These are phyloP conservation scores for Triadica sebifera DNA, from an alignment of 345 rosid genomes.

Conservation along the genomic window DNA sequence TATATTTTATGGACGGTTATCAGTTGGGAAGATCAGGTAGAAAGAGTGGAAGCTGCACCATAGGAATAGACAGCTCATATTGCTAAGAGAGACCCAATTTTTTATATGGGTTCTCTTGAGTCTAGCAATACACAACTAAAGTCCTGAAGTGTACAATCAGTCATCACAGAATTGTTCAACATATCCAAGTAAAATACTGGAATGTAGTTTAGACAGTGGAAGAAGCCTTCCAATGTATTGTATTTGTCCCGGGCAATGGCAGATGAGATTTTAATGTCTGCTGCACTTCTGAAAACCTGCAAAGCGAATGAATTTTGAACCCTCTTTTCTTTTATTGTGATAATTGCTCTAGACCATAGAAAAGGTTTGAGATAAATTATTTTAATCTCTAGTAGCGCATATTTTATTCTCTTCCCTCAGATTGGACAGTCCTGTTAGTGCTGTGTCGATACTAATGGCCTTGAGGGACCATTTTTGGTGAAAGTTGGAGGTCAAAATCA, in stretches of 20 bases:
- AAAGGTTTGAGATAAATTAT: not conserved
- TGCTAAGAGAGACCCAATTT: not conserved
- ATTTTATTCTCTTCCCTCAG: slow-evolving; percentile 1
- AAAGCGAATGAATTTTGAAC: not conserved
- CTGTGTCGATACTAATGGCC: slow-evolving; percentile 11
- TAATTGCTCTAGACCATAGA: not conserved
- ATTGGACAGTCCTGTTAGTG: slow-evolving; percentile 15
- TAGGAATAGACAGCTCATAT: too few relatives aligned
- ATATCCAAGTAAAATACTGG: not conserved
- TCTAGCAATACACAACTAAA: not conserved
- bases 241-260: not conserved
- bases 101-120: not conserved
- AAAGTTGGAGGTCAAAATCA: slow-evolving; percentile 28
- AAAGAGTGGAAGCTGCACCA: too few relatives aligned
- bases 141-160: not conserved
- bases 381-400: not conserved
- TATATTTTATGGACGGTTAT: too few relatives aligned
- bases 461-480: slow-evolving; percentile 9
- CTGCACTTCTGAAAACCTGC: not conserved
- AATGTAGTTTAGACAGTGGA: not conserved
- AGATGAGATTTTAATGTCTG: not conserved
- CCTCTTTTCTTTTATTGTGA: slow-evolving; percentile 13
- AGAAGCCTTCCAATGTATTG: not conserved
- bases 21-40: too few relatives aligned
- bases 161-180: not conserved